Evolutionary conservation across 495 filamentous ascomycete genomes (phyloP).

Genomic region (Corynascus novoguineensis): DNA sequence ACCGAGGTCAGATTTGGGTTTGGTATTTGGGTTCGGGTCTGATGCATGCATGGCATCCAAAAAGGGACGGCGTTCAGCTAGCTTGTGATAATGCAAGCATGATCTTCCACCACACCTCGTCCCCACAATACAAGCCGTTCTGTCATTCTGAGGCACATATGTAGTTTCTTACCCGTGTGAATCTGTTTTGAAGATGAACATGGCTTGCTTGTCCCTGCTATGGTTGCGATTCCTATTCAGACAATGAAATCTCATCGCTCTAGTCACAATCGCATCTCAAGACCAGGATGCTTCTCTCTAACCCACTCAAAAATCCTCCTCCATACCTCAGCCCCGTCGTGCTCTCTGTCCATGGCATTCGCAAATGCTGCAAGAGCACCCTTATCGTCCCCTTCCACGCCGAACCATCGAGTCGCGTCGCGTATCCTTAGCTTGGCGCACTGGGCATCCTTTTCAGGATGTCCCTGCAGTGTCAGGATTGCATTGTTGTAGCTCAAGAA

Average conservation of each 20-base stretch:
- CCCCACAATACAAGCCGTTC: constrained; percentile 19
- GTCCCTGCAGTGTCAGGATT: constrained; percentile 46
- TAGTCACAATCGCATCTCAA: constrained; percentile 5
- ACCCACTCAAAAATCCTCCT: constrained; percentile 40
- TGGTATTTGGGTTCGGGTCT: constrained; percentile 30
- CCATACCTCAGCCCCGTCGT: constrained; percentile 44
- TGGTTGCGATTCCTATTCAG: not conserved
- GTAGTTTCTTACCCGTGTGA: not conserved
- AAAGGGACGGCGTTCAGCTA: constrained; percentile 38
- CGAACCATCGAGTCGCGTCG: constrained; percentile 38
- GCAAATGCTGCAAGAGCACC: constrained; percentile 18
- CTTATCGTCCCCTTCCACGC: constrained; percentile 27
- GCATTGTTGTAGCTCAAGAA: constrained; percentile 38
- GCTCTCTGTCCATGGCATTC: constrained; percentile 26
- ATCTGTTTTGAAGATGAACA: not conserved
- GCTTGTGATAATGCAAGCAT: constrained; percentile 35
- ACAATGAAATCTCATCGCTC: no score
- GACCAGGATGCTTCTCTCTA: constrained; percentile 20
- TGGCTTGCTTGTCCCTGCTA: not conserved
- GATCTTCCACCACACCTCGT: constrained; percentile 16
- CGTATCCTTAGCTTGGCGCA: constrained; percentile 36
- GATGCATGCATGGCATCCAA: constrained; percentile 28
- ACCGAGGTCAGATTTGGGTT: constrained; percentile 28
- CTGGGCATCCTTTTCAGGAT: constrained; percentile 44
- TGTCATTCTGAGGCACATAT: no score